Base-by-base conservation (phyloP, 306 rosid genomes). In the Mimosa pudica region DNA sequence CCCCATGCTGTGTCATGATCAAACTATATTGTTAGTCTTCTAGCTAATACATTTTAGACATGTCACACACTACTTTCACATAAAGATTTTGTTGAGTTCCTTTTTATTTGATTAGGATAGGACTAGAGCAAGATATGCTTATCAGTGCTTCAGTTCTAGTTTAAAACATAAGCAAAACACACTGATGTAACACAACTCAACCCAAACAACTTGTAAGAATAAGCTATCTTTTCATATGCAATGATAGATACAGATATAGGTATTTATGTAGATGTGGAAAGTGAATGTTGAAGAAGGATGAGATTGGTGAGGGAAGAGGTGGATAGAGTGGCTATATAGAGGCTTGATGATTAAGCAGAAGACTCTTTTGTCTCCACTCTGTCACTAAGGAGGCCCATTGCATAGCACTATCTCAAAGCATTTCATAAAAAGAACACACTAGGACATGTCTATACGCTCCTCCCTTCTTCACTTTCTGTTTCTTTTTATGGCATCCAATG, bases 321-420 rank as follows among this genome's bases (percentile, higher is more conserved):
- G 73, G 84, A 8, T 67, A 51, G 72, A 64, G 85, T 60, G 54
- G 82, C 77, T 78, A 57, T 57, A 57, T 8, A 48, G 76, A 60
- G 81, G 67, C 60, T 88, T 85, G 84, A 91, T 89, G 93, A 89
- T 91, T 84, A 83, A 85, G 57, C 20, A 65, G 87, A 85, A 18
- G 91, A 89, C 91, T 81, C 90, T 84, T 92, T 92, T 85, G 90
- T 85, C 89, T 81, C 89, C 97, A 92, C 90, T 83, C 80, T 84
- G 79, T 73, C 71, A 81, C 77, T 73, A 84, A 80, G 82, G 87
- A 86, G 89, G 93, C 87, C 88, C 93, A 87, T 72, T 77, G 72
- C 76, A 62, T 79, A 80, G 78, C 90, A 88, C 94, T 81, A 89
- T 77, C 91, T 61, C 74, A 86, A 84, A 87, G 79, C 90, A 66